Evolutionary conservation across 768 basidiomycete species (phyloP), one percentile per base, ranked within the genome.

Genomic region (Mycena galericulata): DNA sequence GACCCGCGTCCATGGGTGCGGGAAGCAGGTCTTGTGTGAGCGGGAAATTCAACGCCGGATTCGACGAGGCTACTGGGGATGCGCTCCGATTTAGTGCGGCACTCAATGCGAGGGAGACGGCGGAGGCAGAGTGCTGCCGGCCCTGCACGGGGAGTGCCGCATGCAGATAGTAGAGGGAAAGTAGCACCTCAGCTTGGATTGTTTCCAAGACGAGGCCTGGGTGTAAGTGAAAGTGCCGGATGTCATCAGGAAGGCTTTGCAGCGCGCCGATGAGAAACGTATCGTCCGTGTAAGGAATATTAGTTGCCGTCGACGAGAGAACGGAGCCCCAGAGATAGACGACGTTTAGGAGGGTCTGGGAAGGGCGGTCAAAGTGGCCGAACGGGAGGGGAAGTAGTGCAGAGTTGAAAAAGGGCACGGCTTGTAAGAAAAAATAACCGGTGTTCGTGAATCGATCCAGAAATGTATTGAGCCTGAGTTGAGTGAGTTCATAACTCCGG

Each of bases 261-360:
- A 38, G 36, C 8, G 36, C 36, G 36, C 36, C 9, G 15, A 15
- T 8, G 9, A 38, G 36, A 38, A 50, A 47, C n/a, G n/a, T n/a
- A n/a, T n/a, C n/a, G n/a, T n/a, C n/a, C n/a, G n/a, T n/a, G n/a
- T n/a, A n/a, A n/a, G n/a, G n/a, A n/a, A n/a, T n/a, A n/a, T n/a
- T n/a, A n/a, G n/a, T n/a, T n/a, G n/a, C n/a, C n/a, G n/a, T n/a
- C n/a, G n/a, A n/a, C n/a, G n/a, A n/a, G n/a, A n/a, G n/a, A 60
- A 85, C 84, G 45, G 82, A 75, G n/a, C 87, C 89, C 81, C 88
- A 85, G 1, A 91, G 80, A 56, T 85, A 86, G 4, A 88, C 82
- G 9, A 78, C 79, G 62, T 79, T 85, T 32, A 86, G 79, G 3
- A 90, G 78, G 5, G 85, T 85, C 9, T 85, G 84, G 8, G 85